Percentiles rank a stretch among this genome's conserved stretches.
Conservation (phyloP, 129 eudicot genomes). For the Flaveria robusta region DNA sequence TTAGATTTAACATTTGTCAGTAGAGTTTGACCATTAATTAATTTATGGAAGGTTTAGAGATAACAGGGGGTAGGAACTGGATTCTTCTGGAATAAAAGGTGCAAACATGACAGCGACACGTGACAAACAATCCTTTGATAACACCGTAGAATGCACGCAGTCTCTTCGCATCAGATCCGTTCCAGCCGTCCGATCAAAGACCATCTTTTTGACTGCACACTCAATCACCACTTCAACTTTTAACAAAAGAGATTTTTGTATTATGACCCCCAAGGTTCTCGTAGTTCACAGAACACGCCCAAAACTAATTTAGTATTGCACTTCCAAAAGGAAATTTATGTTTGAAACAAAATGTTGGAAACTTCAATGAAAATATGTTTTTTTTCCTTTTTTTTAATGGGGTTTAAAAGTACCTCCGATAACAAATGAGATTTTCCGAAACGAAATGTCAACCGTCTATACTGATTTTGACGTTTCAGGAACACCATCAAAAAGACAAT, state of each 20-base stretch:
- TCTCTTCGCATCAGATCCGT: conserved; percentile 6
- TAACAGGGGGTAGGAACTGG: too few relatives aligned
- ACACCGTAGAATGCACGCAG: conserved; percentile 31
- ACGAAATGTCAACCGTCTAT: too few relatives aligned
- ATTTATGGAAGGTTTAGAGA: too few relatives aligned
- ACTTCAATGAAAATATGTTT: too few relatives aligned
- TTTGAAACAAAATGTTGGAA: neutral
- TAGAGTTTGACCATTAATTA: too few relatives aligned
- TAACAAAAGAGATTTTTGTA: neutral
- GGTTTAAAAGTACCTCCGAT: too few relatives aligned
- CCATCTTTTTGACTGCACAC: conserved; percentile 30
- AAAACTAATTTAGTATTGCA: neutral
- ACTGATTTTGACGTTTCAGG: too few relatives aligned
- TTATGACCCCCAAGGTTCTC: neutral
- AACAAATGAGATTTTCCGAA: too few relatives aligned
- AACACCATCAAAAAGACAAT: too few relatives aligned
- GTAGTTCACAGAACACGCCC: neutral
- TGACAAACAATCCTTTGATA: conserved; percentile 16
- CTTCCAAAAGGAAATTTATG: neutral
- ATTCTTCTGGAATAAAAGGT: neutral
- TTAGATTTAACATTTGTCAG: too few relatives aligned
- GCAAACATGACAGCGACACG: neutral
- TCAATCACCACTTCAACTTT: conserved; percentile 29
- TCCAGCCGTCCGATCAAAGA: conserved; percentile 31
- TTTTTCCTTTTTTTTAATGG: too few relatives aligned